Evolutionary conservation across 2,329 filamentous ascomycete species (phyloP).

Genomic region (Alternaria solani): DNA sequence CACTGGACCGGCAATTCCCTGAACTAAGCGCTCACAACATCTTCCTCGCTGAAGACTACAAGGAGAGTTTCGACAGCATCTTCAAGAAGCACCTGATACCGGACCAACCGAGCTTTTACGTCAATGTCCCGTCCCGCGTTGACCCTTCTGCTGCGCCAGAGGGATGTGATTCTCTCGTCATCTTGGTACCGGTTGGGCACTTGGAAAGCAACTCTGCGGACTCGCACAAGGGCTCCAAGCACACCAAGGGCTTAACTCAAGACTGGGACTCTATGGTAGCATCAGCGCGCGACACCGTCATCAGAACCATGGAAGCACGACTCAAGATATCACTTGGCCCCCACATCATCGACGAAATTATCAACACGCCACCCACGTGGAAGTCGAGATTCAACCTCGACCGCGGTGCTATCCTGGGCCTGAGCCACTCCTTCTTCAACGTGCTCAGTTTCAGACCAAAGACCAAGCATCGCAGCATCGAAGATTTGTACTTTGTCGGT

Average conservation of each 20-base stretch:
- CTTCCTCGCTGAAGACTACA: constrained; percentile 77
- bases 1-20: constrained; percentile 66
- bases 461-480: constrained; percentile 62
- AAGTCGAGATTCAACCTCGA: constrained; percentile 75
- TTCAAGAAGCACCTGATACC: constrained; percentile 75
- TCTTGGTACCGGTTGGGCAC: constrained; percentile 77
- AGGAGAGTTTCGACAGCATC: constrained; percentile 77
- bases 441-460: constrained; percentile 71
- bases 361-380: constrained; percentile 74
- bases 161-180: constrained; percentile 71
- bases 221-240: constrained; percentile 49
- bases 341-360: constrained; percentile 66
- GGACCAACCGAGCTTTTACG: constrained; percentile 75
- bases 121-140: constrained; percentile 76
- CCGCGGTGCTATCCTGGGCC: constrained; percentile 75
- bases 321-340: constrained; percentile 64
- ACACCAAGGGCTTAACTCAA: constrained; percentile 56
- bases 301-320: constrained; percentile 67
- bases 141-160: constrained; percentile 72
- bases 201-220: constrained; percentile 58
- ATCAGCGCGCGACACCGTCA: constrained; percentile 66
- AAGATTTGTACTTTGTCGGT: constrained; percentile 73
- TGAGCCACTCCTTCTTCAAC: constrained; percentile 78
- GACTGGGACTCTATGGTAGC: constrained; percentile 70
- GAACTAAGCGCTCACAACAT: constrained; percentile 77